Base-by-base conservation (phyloP, 225 moss, liverwort and hornwort species). In the Antitrichia curtipendula region DNA sequence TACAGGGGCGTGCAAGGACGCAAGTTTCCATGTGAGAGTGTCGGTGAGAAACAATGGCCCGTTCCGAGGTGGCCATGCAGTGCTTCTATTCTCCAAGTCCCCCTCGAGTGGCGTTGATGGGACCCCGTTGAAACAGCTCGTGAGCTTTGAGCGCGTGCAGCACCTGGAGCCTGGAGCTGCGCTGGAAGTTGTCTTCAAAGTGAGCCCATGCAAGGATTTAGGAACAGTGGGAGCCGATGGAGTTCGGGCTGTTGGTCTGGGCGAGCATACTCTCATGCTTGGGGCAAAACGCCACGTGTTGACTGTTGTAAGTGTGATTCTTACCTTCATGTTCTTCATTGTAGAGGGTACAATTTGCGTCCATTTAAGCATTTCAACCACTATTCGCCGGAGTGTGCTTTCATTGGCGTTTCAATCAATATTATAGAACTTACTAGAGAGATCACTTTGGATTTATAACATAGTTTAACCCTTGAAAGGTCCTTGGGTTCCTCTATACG, bases 81-180 rank as follows among this genome's bases (percentile, higher is more conserved):
- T 95, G 74, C 82, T 96, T n/a, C 85, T 97, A 7, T 97, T 92
- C 62, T 76, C 84, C 18, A 88, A 89, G 56, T 89, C 94, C 4
- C 92, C 95, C 7, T 45, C 22, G 12, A 89, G 89, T 69, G 95
- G 95, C 27, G 56, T 83, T 41, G 77, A 82, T 59, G 95, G 95
- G 17, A 81, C 56, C 21, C 90, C 95, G 5, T 56, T 94, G 66
- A 94, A 92, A 82, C 93, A 94, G 66, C 82, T 97, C 53, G 86
- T 95, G 83, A 89, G 69, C 52, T 96, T 96, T 58, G 88, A 95
- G 70, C 88, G 93, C 28, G 86, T 95, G 23, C 53, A 84, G 56
- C 75, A 88, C 66, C 65, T 95, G 75, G 83, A 89, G 25, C 80
- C 83, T 9, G 83, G 63, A 29, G 59, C 38, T 13, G 62, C 82